phyloP scores from a whole-genome alignment of 2,329 filamentous ascomycete species.

The Alternaria triticina region DNA sequence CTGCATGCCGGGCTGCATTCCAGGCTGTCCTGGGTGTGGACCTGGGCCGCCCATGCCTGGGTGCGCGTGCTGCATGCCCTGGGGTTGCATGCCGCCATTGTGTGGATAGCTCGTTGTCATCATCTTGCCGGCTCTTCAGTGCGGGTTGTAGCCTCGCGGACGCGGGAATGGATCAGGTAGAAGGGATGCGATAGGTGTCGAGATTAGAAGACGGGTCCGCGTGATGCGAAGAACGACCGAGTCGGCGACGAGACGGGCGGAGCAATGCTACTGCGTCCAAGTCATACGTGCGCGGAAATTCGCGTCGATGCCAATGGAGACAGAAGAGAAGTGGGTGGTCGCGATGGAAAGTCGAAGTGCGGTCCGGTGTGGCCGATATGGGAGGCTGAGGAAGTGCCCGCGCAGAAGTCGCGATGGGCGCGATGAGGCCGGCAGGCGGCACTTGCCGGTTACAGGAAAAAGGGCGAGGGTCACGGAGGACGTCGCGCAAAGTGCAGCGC shows the following conservation, averaged over 20 bases:
- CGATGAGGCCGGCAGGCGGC: constrained; percentile 26
- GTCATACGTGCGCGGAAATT: constrained; percentile 19
- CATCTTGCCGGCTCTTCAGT: constrained; percentile 58
- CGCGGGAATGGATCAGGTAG: constrained; percentile 4
- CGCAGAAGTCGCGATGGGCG: constrained; percentile 28
- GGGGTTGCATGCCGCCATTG: constrained; percentile 75
- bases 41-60: constrained; percentile 68
- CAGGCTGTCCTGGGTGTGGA: constrained; percentile 71
- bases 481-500: constrained; percentile 30
- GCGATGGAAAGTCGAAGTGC: constrained; percentile 5
- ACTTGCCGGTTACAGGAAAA: constrained; percentile 36
- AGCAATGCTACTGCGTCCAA: constrained; percentile 15
- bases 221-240: constrained; percentile 7
- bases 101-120: constrained; percentile 72
- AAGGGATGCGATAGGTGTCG: constrained; percentile 1
- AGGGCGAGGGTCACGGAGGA: constrained; percentile 17
- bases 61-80: constrained; percentile 69
- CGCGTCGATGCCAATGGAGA: constrained; percentile 9
- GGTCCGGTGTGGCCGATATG: not conserved
- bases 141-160: constrained; percentile 21
- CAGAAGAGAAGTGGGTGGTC: constrained; percentile 2
- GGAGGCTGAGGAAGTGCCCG: constrained; percentile 19
- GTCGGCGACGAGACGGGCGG: not conserved
- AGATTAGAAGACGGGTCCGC: constrained; percentile 9
- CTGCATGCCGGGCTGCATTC: constrained; percentile 71